Evolutionary conservation across 169 alveolate species (phyloP), one percentile per base, ranked within the genome.

Genomic region (Eimeria falciformis): DNA sequence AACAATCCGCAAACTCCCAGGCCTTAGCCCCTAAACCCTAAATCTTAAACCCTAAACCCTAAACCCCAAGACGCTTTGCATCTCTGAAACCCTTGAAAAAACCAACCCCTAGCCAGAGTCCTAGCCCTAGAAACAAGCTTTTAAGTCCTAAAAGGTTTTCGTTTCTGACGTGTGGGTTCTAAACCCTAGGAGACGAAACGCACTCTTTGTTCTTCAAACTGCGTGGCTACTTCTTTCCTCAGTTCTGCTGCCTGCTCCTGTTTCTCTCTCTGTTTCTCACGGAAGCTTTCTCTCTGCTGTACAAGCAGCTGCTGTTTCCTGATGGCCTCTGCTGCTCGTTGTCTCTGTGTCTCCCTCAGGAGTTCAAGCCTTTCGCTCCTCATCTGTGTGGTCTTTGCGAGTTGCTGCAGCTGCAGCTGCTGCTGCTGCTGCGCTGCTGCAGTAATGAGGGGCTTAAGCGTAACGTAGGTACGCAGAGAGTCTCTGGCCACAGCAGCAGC

Each of bases 401-500:
- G 78, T 33, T 66, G 78, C 78, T 66, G 47, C 45, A 23, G 78
- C 69, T 58, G 69, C 69, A n/a, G n/a, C 62, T 50, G 62, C 14
- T 11, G 62, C 62, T 50, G 62, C 7, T 50, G 62, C 62, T 50
- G 62, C 14, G n/a, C n/a, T 27, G 33, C 47, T n/a, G 78, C 78
- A 23, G 78, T 43, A 12, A 66, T 12, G 5, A 66, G 78, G 5
- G 78, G 78, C 45, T 66, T 66, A 5, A 66, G 43, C 17, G 47
- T 66, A 5, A 43, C 78, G 27, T 66, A 66, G 46, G 78, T 43
- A 33, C 78, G 23, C 5, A 66, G 45, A 3, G 78, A 66, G 2
- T 43, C 78, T 18, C 78, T 2, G n/a, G 46, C 78, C 12, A 66
- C 46, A 27, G 78, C 78, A 66, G 78, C 78, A 66, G 78, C 78